Base-by-base conservation (phyloP, 495 filamentous ascomycete species). In the Neurospora sp. region DNA sequence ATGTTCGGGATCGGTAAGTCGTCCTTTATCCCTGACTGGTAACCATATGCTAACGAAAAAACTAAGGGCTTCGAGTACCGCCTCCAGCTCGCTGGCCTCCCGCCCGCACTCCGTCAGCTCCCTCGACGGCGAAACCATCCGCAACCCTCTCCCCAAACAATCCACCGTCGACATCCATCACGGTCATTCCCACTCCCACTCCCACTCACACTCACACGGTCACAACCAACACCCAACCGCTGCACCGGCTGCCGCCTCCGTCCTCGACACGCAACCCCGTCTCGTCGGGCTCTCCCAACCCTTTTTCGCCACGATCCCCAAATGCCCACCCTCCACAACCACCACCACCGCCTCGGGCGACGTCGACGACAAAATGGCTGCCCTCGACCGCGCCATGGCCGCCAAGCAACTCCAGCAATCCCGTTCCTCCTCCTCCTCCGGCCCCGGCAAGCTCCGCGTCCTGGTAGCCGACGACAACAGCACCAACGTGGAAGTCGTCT, bases 401-500 rank as follows among this genome's bases (percentile, higher is more conserved):
- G 87, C 85, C 75, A 85, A 90, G 75, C 40, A 71, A 3, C 22
- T 35, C 5, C 20, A 61, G 5, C 14, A 61, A 61, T 61, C 53
- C 27, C 8, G 12, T 7, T 45, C 42, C 18, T 16, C 41, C 14
- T 22, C n/a, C n/a, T 53, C 44, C 9, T 79, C 82, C 10, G 82
- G 84, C 7, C 87, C 85, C 1, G 86, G 87, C 35, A 93, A 89
- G 78, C 85, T 96, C 37, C 89, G 91, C 39, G 92, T 97, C 6
- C 83, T 98, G n/a, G 94, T 98, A 31, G 94, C 94, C 0, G 94
- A 98, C 78, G 94, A 98, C 82, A 98, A 98, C 78, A 89, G 89
- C 40, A 93, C 94, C n/a, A 98, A 98, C 78, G 92, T 96, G 77
- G 93, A 97, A 77, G 94, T 98, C 18, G 94, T 97, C 70, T 87